Evolutionary conservation across 2,329 filamentous ascomycete species (phyloP).

Genomic region (Pseudonectria foliicola): DNA sequence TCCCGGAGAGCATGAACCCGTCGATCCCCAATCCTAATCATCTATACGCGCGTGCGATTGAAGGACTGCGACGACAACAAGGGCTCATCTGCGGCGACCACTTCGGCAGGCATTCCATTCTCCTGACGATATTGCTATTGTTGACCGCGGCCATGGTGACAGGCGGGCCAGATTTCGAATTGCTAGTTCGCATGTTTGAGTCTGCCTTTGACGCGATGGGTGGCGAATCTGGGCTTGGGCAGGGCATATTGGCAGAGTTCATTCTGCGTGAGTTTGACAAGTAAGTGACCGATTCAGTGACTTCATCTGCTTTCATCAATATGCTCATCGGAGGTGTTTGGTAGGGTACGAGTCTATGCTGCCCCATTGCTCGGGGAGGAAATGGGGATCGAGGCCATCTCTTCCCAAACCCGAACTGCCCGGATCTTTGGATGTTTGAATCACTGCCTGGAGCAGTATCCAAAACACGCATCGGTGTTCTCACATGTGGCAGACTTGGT

Average conservation of each 20-base stretch:
- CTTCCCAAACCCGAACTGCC: slow-evolving; percentile 3
- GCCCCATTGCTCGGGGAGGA: slow-evolving; percentile 6
- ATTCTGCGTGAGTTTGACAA: slow-evolving; percentile 4
- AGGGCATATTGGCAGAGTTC: slow-evolving; percentile 2
- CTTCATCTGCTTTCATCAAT: no score
- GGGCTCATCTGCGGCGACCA: neutral
- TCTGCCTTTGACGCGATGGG: slow-evolving; percentile 5
- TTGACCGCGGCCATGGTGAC: slow-evolving; percentile 4
- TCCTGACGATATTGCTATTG: slow-evolving; percentile 5
- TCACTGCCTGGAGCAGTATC: slow-evolving; percentile 47
- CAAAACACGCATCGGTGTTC: slow-evolving; percentile 69
- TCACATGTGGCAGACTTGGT: slow-evolving; percentile 73
- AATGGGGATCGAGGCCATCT: slow-evolving; percentile 2
- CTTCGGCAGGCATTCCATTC: neutral
- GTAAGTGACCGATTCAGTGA: neutral
- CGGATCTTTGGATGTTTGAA: slow-evolving; percentile 4
- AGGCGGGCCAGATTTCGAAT: slow-evolving; percentile 2
- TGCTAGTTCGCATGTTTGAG: slow-evolving; percentile 2
- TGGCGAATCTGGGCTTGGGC: neutral
- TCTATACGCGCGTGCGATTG: slow-evolving; percentile 1
- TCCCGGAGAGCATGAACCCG: neutral
- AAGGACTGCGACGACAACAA: neutral
- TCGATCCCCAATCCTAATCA: slow-evolving; percentile 1
- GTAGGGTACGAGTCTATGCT: slow-evolving; percentile 7
- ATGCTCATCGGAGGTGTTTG: no score